Conservation (phyloP, 345 rosid species). For the Brassica incana region DNA sequence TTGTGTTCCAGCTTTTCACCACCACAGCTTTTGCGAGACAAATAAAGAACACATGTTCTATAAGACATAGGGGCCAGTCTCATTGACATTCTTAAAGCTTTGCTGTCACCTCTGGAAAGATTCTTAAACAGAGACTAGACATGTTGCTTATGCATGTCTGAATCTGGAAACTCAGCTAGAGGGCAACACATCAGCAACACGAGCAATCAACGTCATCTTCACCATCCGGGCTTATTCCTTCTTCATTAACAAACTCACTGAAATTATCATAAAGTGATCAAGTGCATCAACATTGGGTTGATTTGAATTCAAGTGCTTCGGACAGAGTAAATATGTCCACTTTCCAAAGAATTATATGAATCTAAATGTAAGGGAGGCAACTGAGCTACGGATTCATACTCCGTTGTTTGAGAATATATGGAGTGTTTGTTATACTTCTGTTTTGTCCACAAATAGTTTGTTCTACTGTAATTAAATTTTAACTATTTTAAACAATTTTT, state of each 20-base stretch:
- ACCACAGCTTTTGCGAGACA: conserved; percentile 74
- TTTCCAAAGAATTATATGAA: neutral
- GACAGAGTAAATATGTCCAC: neutral
- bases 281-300: neutral
- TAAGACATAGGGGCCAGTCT: conserved; percentile 75
- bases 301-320: neutral
- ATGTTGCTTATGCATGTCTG: conserved; percentile 96
- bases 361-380: neutral
- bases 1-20: conserved; percentile 99
- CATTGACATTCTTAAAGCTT: conserved; percentile 90
- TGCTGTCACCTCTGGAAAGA: conserved; percentile 82
- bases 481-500: too few species aligned
- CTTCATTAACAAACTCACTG: conserved; percentile 24
- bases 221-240: conserved; percentile 62
- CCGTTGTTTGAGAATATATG: conserved; percentile 1
- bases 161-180: conserved; percentile 75
- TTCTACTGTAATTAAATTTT: neutral
- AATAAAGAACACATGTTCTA: neutral
- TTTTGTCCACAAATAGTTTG: neutral
- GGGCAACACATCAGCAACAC: conserved; percentile 97
- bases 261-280: neutral
- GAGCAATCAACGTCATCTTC: conserved; percentile 97
- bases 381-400: conserved; percentile 3
- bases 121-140: conserved; percentile 94
- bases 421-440: neutral